Evolutionary conservation across 116 monocot species (phyloP).

Genomic region (Trichopus zeylanicus): DNA sequence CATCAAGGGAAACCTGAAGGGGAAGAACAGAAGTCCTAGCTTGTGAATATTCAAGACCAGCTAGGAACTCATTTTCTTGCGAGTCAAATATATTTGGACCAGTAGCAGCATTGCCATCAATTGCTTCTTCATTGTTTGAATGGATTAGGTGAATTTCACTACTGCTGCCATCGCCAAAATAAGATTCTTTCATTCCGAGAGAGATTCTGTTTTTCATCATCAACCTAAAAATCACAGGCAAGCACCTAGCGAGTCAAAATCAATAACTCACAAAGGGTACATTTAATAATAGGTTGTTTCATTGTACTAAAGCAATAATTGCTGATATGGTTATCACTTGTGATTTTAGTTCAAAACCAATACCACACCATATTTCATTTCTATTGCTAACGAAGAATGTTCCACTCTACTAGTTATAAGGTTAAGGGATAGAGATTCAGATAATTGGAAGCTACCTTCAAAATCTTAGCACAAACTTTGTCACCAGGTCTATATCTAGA

Average conservation of each 20-base stretch:
- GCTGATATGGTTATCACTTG: too few relatives aligned
- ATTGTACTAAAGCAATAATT: too few relatives aligned
- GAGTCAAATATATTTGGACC: background rate
- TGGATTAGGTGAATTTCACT: slow-evolving; percentile 1
- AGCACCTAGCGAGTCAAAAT: too few relatives aligned
- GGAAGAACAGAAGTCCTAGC: slow-evolving; percentile 51
- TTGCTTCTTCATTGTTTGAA: slow-evolving; percentile 17
- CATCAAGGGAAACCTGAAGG: slow-evolving; percentile 71
- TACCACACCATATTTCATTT: too few relatives aligned
- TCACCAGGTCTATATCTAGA: slow-evolving; percentile 48
- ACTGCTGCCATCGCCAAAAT: slow-evolving; percentile 20
- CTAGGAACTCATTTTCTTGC: slow-evolving; percentile 9
- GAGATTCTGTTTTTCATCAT: slow-evolving; percentile 59
- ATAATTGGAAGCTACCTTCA: slow-evolving; percentile 40
- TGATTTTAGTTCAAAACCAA: too few relatives aligned
- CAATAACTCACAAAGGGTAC: too few relatives aligned
- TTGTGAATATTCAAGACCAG: slow-evolving; percentile 18
- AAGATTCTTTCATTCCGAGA: slow-evolving; percentile 86
- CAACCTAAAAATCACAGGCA: slow-evolving; percentile 40
- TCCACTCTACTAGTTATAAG: too few relatives aligned
- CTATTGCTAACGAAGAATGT: too few relatives aligned
- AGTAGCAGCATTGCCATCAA: slow-evolving; percentile 9
- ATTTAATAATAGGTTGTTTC: too few relatives aligned
- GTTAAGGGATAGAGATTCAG: too few relatives aligned
- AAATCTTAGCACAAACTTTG: slow-evolving; percentile 54